Evolutionary conservation across 768 basidiomycete genomes (phyloP).

Genomic region (Leccinum boreale): DNA sequence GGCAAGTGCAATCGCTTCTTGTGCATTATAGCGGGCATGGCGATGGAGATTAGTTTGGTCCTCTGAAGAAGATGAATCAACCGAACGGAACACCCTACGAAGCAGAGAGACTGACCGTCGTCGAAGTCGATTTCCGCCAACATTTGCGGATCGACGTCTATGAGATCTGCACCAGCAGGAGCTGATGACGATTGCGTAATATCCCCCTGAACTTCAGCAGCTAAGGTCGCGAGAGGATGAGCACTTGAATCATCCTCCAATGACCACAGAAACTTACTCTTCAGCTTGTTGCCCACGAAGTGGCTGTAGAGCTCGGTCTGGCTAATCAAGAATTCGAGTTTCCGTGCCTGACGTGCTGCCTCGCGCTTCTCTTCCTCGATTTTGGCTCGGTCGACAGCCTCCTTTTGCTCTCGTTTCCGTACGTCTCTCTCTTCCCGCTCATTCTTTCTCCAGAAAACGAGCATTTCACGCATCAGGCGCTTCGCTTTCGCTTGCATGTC

Average conservation of each 20-base stretch:
- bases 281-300: constrained; percentile 96
- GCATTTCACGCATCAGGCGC: constrained; percentile 92
- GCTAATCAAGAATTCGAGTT: constrained; percentile 97
- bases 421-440: constrained; percentile 95
- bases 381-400: constrained; percentile 83
- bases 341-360: constrained; percentile 88
- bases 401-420: constrained; percentile 91
- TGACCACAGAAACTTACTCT: constrained; percentile 51
- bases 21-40: constrained; percentile 87
- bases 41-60: constrained; percentile 82
- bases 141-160: constrained; percentile 46
- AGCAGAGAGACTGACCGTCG: constrained; percentile 57
- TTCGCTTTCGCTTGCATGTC: constrained; percentile 83
- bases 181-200: constrained; percentile 38
- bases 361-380: constrained; percentile 93
- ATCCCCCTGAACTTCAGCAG: constrained; percentile 72
- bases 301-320: constrained; percentile 99
- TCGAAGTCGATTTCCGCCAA: constrained; percentile 87
- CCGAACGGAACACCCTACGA: neutral
- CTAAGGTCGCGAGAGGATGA: constrained; percentile 37
- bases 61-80: constrained; percentile 44
- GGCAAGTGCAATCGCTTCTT: constrained; percentile 80
- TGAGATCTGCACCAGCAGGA: constrained; percentile 58
- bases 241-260: constrained; percentile 13
- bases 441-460: constrained; percentile 96